Percentiles rank a stretch among this genome's conserved stretches.
Conservation (phyloP, 495 filamentous ascomycete species). For the Lasiosphaeris hirsuta region DNA sequence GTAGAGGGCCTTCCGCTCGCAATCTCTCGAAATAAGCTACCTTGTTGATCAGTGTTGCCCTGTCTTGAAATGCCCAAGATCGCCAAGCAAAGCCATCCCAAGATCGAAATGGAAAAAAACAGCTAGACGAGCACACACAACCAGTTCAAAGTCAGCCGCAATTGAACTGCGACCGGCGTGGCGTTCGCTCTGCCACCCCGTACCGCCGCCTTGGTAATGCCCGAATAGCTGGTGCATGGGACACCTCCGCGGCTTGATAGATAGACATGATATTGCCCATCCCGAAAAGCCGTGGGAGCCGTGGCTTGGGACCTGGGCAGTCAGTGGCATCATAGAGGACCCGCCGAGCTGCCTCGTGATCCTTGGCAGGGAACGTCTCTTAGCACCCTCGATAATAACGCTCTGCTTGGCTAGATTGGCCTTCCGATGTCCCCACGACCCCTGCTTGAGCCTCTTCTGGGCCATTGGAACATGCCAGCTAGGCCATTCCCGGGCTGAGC, state of each 20-base stretch:
- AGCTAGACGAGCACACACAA: conserved; percentile 6
- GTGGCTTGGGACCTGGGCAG: background rate
- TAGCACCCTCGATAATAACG: conserved; percentile 2
- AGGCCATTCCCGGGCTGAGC: conserved; percentile 17
- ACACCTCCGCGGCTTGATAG: conserved; percentile 4
- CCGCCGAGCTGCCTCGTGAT: conserved; percentile 8
- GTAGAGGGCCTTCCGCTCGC: background rate
- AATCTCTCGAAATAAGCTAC: background rate
- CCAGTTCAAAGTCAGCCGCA: conserved; percentile 7
- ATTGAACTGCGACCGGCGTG: background rate
- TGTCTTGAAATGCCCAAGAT: background rate
- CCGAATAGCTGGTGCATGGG: background rate
- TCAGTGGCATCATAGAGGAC: conserved; percentile 2
- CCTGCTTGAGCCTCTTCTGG: conserved; percentile 11
- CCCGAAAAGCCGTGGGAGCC: conserved; percentile 20
- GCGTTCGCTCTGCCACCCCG: conserved; percentile 13
- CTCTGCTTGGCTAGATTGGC: conserved; percentile 19
- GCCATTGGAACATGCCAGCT: background rate
- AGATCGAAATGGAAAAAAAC: conserved; percentile 7
- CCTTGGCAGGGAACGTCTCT: conserved; percentile 12
- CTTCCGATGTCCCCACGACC: conserved; percentile 5
- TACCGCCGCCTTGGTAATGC: conserved; percentile 19
- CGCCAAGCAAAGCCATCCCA: conserved; percentile 7
- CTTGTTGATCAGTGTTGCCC: too few relatives aligned
- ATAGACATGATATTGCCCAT: conserved; percentile 17